phyloP scores from a whole-genome alignment of 192 early-diverging fungal genomes.

The Glomus cerebriforme region DNA sequence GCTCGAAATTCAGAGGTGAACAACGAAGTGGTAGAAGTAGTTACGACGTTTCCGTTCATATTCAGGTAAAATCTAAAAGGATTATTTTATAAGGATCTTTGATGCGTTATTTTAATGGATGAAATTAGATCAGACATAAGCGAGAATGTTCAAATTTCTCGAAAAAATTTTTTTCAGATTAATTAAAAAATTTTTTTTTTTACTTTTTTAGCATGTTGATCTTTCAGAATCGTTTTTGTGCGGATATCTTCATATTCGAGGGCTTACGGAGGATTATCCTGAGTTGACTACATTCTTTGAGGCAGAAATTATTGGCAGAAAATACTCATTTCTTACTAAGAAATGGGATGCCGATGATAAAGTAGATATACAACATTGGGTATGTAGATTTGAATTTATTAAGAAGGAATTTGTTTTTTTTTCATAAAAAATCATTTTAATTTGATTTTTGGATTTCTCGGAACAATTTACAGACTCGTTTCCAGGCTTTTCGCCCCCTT shows the following conservation, averaged over 20 bases:
- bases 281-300: conserved; percentile 86
- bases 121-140: neutral
- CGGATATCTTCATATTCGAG: conserved; percentile 83
- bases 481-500: conserved; percentile 53
- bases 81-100: neutral
- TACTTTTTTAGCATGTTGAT: conserved; percentile 59
- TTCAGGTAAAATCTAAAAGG: conserved; percentile 59
- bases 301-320: conserved; percentile 82
- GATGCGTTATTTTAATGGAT: neutral
- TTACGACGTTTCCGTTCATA: conserved; percentile 71
- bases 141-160: no score
- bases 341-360: conserved; percentile 83
- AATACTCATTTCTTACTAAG: conserved; percentile 74
- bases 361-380: conserved; percentile 79
- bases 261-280: conserved; percentile 77
- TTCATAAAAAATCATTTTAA: no score
- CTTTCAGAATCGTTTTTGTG: conserved; percentile 69
- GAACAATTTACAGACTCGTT: conserved; percentile 41
- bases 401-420: neutral
- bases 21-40: conserved; percentile 62
- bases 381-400: conserved; percentile 36
- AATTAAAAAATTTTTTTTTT: conserved; percentile 8
- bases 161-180: neutral
- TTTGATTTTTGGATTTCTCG: neutral
- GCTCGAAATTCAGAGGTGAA: conserved; percentile 64